Percentiles rank a stretch among this genome's conserved stretches.
Conservation (phyloP, 2,329 filamentous ascomycete species). For the Allantophomopsis cytisporea region DNA sequence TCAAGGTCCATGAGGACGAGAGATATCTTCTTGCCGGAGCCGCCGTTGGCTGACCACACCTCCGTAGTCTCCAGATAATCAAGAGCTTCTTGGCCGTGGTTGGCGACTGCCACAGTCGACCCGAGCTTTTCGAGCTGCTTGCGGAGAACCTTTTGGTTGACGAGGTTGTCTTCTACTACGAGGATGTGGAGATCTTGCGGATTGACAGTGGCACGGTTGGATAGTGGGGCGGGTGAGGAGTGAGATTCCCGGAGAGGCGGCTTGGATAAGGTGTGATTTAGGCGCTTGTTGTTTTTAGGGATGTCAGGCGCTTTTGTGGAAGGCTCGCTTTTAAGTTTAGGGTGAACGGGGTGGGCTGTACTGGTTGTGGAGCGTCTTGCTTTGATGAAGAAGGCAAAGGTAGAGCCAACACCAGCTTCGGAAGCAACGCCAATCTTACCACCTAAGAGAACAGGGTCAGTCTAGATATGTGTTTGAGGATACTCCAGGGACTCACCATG, state of each 20-base stretch:
- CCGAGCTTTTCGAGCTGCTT: conserved; percentile 43
- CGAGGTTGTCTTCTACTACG: conserved; percentile 53
- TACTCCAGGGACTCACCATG: conserved; percentile 27
- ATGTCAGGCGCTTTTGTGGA: neutral
- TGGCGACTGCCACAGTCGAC: conserved; percentile 46
- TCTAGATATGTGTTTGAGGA: too few relatives aligned
- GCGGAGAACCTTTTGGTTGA: conserved; percentile 52
- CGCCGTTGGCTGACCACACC: conserved; percentile 31
- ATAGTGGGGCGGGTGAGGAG: neutral
- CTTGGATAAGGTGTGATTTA: neutral
- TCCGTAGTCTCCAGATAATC: conserved; percentile 39
- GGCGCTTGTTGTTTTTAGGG: neutral
- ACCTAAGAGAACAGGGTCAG: neutral
- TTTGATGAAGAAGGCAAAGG: conserved; percentile 50
- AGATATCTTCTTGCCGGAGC: conserved; percentile 34
- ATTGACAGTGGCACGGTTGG: conserved; percentile 1
- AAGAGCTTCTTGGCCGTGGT: conserved; percentile 47
- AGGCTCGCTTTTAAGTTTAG: neutral
- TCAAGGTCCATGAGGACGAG: conserved; percentile 33
- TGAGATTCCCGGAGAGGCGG: too few relatives aligned
- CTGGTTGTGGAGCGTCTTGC: conserved; percentile 20
- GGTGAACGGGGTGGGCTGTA: too few relatives aligned
- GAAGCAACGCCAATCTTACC: conserved; percentile 51
- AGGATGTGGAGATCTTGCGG: conserved; percentile 24
- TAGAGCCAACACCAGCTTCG: conserved; percentile 40